A percentile compares a stretch with the other conserved stretches of the same genome.
Conservation (phyloP, 768 basidiomycete genomes). For the Nidularia sp. region DNA sequence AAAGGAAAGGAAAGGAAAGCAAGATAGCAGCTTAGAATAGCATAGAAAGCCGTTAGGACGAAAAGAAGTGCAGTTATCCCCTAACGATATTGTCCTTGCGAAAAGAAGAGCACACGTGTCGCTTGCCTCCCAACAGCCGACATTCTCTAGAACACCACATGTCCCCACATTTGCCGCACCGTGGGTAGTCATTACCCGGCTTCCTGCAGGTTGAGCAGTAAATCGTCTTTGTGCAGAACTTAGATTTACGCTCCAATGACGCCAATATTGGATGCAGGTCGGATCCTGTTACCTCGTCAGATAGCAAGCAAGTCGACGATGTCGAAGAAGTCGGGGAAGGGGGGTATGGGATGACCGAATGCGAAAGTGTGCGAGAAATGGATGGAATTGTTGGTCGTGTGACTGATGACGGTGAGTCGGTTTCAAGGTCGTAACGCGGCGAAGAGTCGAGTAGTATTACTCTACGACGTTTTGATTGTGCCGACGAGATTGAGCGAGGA, state of each 20-base stretch:
- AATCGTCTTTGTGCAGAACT: conserved; percentile 32
- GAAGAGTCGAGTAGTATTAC: conserved; percentile 16
- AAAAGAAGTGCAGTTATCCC: too few relatives aligned
- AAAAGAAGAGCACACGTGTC: conserved; percentile 42
- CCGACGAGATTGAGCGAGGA: too few relatives aligned
- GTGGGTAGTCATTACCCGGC: conserved; percentile 51
- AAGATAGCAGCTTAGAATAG: too few relatives aligned
- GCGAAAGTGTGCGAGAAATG: conserved; percentile 13
- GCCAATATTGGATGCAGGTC: conserved; percentile 45
- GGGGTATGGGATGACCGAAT: conserved; percentile 5
- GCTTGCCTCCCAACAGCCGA: conserved; percentile 46
- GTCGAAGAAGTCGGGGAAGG: conserved; percentile 8
- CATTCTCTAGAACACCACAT: conserved; percentile 67
- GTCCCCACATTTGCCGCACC: conserved; percentile 54
- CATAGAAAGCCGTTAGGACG: too few relatives aligned
- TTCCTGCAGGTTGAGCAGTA: conserved; percentile 52
- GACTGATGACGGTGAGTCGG: conserved; percentile 1
- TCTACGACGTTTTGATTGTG: conserved; percentile 13
- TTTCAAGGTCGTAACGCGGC: conserved; percentile 11
- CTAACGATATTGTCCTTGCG: too few relatives aligned
- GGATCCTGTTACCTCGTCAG: conserved; percentile 1
- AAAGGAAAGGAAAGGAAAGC: too few relatives aligned
- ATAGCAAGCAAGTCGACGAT: conserved; percentile 8
- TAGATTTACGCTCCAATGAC: conserved; percentile 48
- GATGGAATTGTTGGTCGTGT: conserved; percentile 11